Percentiles rank a stretch among this genome's conserved stretches.
phyloP scores from a whole-genome alignment of 2,329 filamentous ascomycete genomes.

The Ceratocystis alfenasii region DNA sequence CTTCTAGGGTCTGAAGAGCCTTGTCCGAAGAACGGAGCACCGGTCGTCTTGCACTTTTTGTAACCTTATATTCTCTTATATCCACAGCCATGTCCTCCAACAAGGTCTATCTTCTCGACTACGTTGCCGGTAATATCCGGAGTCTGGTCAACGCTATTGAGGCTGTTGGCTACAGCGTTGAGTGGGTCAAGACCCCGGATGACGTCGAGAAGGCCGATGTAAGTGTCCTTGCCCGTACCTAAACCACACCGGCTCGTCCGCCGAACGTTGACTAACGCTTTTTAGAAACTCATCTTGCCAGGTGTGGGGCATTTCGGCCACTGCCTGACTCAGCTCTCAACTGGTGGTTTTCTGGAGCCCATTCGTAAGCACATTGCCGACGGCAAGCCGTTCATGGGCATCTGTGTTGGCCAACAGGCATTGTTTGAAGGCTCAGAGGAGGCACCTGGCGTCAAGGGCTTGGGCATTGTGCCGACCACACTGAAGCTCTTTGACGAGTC shows the following conservation, averaged over 20 bases:
- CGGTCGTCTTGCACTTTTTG: neutral
- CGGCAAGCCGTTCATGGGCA: slow-evolving; percentile 96
- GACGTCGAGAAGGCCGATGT: slow-evolving; percentile 81
- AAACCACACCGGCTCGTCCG: neutral
- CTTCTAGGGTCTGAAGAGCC: neutral
- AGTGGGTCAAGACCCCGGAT: slow-evolving; percentile 78
- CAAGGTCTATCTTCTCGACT: slow-evolving; percentile 68
- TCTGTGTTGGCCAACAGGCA: slow-evolving; percentile 88
- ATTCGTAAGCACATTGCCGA: slow-evolving; percentile 70
- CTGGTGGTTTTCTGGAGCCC: slow-evolving; percentile 72
- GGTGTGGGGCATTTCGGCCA: slow-evolving; percentile 97
- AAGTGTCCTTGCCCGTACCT: slow-evolving; percentile 26
- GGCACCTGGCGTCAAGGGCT: slow-evolving; percentile 55
- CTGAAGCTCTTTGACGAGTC: slow-evolving; percentile 66
- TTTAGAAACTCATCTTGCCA: slow-evolving; percentile 80
- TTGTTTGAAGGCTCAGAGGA: slow-evolving; percentile 80
- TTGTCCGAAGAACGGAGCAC: slow-evolving; percentile 19
- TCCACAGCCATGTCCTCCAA: slow-evolving; percentile 45
- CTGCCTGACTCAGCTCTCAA: slow-evolving; percentile 72
- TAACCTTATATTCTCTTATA: neutral
- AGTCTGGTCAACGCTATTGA: slow-evolving; percentile 97
- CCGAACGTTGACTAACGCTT: slow-evolving; percentile 17
- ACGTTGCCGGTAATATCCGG: slow-evolving; percentile 91
- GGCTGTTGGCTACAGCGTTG: slow-evolving; percentile 81
- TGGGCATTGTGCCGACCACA: slow-evolving; percentile 59